These are phyloP conservation scores for Vaccinium vitisidaea DNA, from an alignment of 148 eudicot genomes.

Conservation along the genomic window DNA sequence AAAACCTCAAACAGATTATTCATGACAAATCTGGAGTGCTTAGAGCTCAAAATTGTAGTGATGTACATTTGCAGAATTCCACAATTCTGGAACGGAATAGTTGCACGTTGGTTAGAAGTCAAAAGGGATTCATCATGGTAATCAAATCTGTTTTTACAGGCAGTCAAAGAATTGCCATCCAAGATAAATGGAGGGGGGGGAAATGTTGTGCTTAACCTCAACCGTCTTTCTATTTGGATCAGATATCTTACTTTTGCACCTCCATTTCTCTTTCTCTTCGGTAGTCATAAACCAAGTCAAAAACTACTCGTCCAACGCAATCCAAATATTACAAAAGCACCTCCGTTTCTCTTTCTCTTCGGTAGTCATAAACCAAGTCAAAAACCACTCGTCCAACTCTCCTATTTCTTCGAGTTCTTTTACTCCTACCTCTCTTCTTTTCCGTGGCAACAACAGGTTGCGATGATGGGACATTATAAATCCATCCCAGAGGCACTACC, in stretches of 20 bases:
- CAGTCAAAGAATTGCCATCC: not conserved
- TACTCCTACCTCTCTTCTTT: conserved; percentile 51
- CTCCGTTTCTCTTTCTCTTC: conserved; percentile 59
- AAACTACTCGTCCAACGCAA: conserved; percentile 43
- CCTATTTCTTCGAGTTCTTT: conserved; percentile 43
- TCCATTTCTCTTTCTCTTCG: conserved; percentile 58
- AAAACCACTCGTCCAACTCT: conserved; percentile 54
- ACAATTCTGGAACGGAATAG: not conserved
- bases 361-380: conserved; percentile 36
- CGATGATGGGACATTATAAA: conserved; percentile 42
- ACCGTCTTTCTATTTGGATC: not conserved
- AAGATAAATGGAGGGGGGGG: not conserved
- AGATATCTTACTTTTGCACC: conserved; percentile 20
- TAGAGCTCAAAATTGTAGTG: not conserved
- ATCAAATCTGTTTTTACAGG: not conserved
- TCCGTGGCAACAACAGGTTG: conserved; percentile 35
- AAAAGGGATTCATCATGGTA: not conserved
- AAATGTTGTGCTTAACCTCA: not conserved
- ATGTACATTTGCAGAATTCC: not conserved
- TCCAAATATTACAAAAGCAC: conserved; percentile 15
- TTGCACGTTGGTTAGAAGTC: not conserved
- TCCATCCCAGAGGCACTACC: conserved; percentile 65
- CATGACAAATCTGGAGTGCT: not conserved
- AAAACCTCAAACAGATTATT: not conserved
- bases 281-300: conserved; percentile 38